Percentiles rank a stretch among this genome's conserved stretches.
phyloP scores from a whole-genome alignment of 495 filamentous ascomycete species.

The Xylaria bambusicola region DNA sequence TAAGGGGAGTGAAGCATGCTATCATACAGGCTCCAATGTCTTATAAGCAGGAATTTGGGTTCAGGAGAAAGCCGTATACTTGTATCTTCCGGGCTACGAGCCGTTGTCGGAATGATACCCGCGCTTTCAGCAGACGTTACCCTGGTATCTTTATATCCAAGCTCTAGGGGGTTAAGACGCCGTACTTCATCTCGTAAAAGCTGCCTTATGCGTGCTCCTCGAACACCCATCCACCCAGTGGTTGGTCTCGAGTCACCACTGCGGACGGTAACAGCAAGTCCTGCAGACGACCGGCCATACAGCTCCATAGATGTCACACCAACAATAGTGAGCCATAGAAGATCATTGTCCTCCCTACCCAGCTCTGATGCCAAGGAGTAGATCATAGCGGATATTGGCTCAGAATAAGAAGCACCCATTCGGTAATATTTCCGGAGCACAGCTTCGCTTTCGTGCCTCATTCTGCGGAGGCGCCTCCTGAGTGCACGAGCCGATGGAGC shows the following conservation, averaged over 20 bases:
- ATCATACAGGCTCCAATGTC: slow-evolving; percentile 97
- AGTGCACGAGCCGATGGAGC: slow-evolving; percentile 67
- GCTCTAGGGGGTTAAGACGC: slow-evolving; percentile 83
- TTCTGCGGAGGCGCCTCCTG: slow-evolving; percentile 68
- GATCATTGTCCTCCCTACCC: slow-evolving; percentile 93
- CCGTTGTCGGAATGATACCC: slow-evolving; percentile 84
- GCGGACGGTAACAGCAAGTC: slow-evolving; percentile 71
- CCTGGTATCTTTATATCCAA: slow-evolving; percentile 31
- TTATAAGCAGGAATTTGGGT: slow-evolving; percentile 87
- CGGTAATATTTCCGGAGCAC: slow-evolving; percentile 79
- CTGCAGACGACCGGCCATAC: slow-evolving; percentile 80
- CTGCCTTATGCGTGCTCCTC: slow-evolving; percentile 80
- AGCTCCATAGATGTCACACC: slow-evolving; percentile 90
- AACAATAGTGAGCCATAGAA: slow-evolving; percentile 92
- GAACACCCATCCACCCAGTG: slow-evolving; percentile 76
- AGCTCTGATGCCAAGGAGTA: slow-evolving; percentile 95
- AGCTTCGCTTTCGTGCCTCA: slow-evolving; percentile 74
- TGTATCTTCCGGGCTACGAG: slow-evolving; percentile 83
- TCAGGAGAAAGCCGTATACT: slow-evolving; percentile 92
- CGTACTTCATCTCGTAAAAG: slow-evolving; percentile 92
- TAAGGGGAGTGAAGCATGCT: slow-evolving; percentile 98
- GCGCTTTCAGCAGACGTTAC: slow-evolving; percentile 55
- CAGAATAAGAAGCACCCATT: slow-evolving; percentile 85
- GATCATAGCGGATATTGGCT: slow-evolving; percentile 89
- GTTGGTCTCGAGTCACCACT: slow-evolving; percentile 53